Evolutionary conservation across 805 yeast species (phyloP).

Genomic region (Komagataella ulmi): DNA sequence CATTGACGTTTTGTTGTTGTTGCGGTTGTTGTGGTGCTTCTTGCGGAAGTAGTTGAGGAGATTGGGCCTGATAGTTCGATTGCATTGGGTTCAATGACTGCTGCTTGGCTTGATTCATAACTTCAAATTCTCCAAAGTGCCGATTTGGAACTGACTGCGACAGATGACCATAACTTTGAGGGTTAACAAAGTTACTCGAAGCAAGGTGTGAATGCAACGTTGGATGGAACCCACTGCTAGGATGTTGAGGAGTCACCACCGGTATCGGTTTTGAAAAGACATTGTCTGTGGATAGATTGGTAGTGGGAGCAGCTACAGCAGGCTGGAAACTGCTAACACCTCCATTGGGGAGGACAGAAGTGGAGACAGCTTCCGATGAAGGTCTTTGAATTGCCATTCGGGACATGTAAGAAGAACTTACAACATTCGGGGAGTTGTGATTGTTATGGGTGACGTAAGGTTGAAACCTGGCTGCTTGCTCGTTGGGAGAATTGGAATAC

Average conservation of each 20-base stretch:
- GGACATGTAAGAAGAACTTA: conserved; percentile 28
- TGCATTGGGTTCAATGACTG: background rate
- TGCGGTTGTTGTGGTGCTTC: conserved; percentile 8
- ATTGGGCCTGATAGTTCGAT: background rate
- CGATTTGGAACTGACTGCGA: background rate
- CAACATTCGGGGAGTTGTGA: conserved; percentile 35
- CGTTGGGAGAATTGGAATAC: background rate
- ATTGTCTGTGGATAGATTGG: conserved; percentile 35
- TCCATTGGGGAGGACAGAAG: background rate
- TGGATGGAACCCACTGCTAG: background rate
- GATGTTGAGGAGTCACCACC: background rate
- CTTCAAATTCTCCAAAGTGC: background rate
- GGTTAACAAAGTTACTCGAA: background rate
- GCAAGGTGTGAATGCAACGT: background rate
- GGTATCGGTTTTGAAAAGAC: conserved; percentile 18
- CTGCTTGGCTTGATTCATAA: background rate
- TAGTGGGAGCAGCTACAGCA: conserved; percentile 38
- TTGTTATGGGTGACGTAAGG: conserved; percentile 3
- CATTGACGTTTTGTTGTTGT: conserved; percentile 4
- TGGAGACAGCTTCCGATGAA: background rate
- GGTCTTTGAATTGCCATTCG: conserved; percentile 3
- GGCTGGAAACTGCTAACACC: conserved; percentile 16
- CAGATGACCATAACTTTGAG: background rate
- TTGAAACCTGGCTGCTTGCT: background rate
- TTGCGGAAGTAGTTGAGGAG: conserved; percentile 5